Conservation (phyloP, 352 stramenopile genomes). For the Albugo laibachii region DNA sequence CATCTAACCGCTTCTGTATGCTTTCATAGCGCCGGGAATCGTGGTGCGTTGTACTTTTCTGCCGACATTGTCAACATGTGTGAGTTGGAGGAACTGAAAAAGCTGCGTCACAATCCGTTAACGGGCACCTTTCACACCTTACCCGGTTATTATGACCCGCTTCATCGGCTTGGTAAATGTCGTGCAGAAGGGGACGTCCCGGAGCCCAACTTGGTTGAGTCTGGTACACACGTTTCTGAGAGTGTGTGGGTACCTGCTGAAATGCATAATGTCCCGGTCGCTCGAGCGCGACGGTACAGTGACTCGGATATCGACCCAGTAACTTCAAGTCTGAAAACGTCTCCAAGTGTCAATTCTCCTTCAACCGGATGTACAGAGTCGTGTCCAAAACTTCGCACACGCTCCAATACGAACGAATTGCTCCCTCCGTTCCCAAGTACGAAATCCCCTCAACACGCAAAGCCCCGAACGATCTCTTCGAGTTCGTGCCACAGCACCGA, state of each 20-base stretch:
- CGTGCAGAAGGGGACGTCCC: constrained; percentile 38
- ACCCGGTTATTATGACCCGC: constrained; percentile 68
- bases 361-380: too few relatives aligned
- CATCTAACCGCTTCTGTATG: constrained; percentile 2
- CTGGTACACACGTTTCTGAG: too few relatives aligned
- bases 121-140: constrained; percentile 77
- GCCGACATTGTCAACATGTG: constrained; percentile 76
- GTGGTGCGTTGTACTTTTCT: constrained; percentile 72
- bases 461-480: too few relatives aligned
- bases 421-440: too few relatives aligned
- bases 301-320: constrained; percentile 36
- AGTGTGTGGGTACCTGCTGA: neutral
- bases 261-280: neutral
- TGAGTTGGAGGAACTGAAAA: constrained; percentile 78
- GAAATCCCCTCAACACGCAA: too few relatives aligned
- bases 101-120: constrained; percentile 71
- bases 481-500: too few relatives aligned
- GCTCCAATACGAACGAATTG: too few relatives aligned
- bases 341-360: too few relatives aligned
- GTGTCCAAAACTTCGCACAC: too few relatives aligned
- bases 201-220: constrained; percentile 41
- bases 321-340: neutral
- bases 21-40: constrained; percentile 44
- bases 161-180: constrained; percentile 58
- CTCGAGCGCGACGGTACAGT: constrained; percentile 50